phyloP scores from a whole-genome alignment of 768 basidiomycete species.

The Tephrocybe sp. region DNA sequence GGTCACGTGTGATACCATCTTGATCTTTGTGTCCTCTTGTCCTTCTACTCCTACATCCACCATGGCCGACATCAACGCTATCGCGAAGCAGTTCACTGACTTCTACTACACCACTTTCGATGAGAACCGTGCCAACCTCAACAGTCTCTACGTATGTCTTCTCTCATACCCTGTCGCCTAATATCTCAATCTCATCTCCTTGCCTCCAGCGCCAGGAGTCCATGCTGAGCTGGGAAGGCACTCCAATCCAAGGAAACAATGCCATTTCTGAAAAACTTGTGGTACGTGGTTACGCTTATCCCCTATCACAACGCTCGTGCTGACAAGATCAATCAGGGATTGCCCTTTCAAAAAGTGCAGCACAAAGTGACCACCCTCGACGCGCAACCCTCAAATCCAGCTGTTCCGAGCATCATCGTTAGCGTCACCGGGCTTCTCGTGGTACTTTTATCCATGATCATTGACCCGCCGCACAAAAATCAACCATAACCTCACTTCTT shows the following conservation, averaged over 20 bases:
- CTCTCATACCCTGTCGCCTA: conserved; percentile 13
- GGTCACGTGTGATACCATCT: conserved; percentile 18
- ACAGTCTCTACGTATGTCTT: conserved; percentile 72
- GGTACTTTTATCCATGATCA: conserved; percentile 39
- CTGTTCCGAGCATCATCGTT: conserved; percentile 62
- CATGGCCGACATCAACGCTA: conserved; percentile 70
- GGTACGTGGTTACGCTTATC: conserved; percentile 36
- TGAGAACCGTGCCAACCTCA: conserved; percentile 49
- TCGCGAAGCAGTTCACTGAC: conserved; percentile 77
- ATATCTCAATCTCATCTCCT: conserved; percentile 24
- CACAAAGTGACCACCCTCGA: conserved; percentile 84
- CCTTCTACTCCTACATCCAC: conserved; percentile 19
- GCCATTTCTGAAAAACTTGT: conserved; percentile 71
- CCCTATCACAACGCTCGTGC: background rate
- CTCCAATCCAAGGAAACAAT: conserved; percentile 48
- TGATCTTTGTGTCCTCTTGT: conserved; percentile 16
- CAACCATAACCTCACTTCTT: conserved; percentile 5
- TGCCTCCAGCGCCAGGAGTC: conserved; percentile 65
- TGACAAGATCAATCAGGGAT: conserved; percentile 35
- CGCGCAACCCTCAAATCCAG: conserved; percentile 76
- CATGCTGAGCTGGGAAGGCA: conserved; percentile 83
- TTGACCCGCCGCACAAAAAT: background rate
- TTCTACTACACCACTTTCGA: conserved; percentile 88
- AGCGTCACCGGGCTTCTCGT: conserved; percentile 85
- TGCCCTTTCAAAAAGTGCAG: conserved; percentile 79